Evolutionary conservation across 345 rosid genomes (phyloP), one percentile per base, ranked within the genome.

Genomic region (Gossypium ekmanianum): DNA sequence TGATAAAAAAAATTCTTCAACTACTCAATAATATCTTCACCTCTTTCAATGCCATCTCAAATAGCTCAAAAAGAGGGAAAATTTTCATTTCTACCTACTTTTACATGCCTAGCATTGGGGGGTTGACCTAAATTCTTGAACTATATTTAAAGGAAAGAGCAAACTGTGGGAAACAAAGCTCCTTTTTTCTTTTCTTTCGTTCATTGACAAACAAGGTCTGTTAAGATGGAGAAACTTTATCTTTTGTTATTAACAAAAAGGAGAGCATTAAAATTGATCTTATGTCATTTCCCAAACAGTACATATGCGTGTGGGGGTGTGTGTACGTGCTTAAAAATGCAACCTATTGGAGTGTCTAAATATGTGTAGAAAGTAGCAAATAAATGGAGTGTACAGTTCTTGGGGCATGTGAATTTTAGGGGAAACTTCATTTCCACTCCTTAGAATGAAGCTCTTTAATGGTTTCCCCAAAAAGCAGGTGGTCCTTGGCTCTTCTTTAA

Each of bases 391-490:
- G 74, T 50, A 48, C 65, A 26, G 84, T 72, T 22, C 55, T 26
- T 73, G 67, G 17, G 80, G 74, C 68, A 34, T 76, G 81, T 51
- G 64, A 77, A 56, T 63, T 79, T 61, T 29, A 74, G 69, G 58
- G 83, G 88, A 81, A 85, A 76, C 84, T 83, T 83, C 82, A 74
- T 75, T 77, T 55, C 76, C 76, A 79, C 66, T 52, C 78, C 62
- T 22, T 56, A 27, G 41, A 73, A 79, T 57, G 51, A 22, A 52
- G 72, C 76, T 47, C 55, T 74, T 52, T 68, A 47, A 72, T 63
- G 75, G 26, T 71, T 34, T 52, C 75, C 50, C 57, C 75, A 71
- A 65, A 74, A 83, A 80, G 84, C 79, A 78, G 73, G 86, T 74
- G 85, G 81, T 80, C 85, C 85, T 79, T 74, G 76, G 76, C 76